These are phyloP conservation scores for Arthrobotrys entomopaga DNA, from an alignment of 2,329 filamentous ascomycete species.

Conservation along the genomic window DNA sequence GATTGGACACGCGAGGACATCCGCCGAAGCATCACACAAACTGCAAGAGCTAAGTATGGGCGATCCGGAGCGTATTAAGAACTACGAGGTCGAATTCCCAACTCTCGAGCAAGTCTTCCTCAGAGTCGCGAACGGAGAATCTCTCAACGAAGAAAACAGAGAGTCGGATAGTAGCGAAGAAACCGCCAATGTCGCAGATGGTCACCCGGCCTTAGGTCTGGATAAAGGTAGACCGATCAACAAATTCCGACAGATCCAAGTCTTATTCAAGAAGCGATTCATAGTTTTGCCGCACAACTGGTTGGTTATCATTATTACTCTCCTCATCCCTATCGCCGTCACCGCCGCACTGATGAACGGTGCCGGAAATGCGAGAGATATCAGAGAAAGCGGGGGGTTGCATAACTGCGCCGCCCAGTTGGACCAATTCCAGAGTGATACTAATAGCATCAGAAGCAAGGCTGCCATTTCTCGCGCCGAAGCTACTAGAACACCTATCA, in stretches of 20 bases:
- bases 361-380: conserved; percentile 39
- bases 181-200: conserved; percentile 61
- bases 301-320: conserved; percentile 77
- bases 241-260: conserved; percentile 75
- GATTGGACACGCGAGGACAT: conserved; percentile 70
- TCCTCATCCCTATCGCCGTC: conserved; percentile 81
- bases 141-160: conserved; percentile 42
- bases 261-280: conserved; percentile 80
- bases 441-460: conserved; percentile 1
- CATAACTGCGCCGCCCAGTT: conserved; percentile 36
- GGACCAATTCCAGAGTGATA: conserved; percentile 8
- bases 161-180: conserved; percentile 68
- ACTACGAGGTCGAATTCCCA: conserved; percentile 87
- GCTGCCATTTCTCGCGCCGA: conserved; percentile 17
- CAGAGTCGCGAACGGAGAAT: conserved; percentile 70
- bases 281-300: conserved; percentile 82
- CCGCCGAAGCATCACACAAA: conserved; percentile 75
- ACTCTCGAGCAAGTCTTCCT: conserved; percentile 95
- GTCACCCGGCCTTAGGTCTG: conserved; percentile 63
- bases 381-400: conserved; percentile 1
- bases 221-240: conserved; percentile 76
- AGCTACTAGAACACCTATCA: conserved; percentile 10
- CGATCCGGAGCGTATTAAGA: conserved; percentile 68
- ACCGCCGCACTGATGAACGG: conserved; percentile 66
- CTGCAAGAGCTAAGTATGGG: conserved; percentile 74